Conservation (phyloP, 768 basidiomycete genomes). For the Tylopilus sp. region DNA sequence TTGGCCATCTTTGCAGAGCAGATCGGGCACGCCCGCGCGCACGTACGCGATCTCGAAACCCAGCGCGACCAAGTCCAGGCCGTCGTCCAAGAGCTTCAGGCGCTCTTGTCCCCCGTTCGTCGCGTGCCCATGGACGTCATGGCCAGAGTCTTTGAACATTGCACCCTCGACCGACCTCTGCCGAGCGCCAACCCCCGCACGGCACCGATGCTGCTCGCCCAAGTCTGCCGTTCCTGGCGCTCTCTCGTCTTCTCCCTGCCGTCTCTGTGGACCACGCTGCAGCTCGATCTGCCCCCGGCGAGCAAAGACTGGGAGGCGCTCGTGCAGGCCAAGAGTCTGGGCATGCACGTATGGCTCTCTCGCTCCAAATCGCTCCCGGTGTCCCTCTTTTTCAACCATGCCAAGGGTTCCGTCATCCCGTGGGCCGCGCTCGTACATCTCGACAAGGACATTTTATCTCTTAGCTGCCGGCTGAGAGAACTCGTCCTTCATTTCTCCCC, state of each 20-base stretch:
- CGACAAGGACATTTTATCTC: conserved; percentile 28
- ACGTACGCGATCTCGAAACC: conserved; percentile 18
- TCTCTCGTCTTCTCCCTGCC: conserved; percentile 28
- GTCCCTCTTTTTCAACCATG: conserved; percentile 22
- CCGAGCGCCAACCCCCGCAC: conserved; percentile 10
- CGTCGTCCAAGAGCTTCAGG: conserved; percentile 26
- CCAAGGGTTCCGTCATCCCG: conserved; percentile 19
- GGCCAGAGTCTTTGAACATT: conserved; percentile 25
- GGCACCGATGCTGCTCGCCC: conserved; percentile 26
- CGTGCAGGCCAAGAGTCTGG: conserved; percentile 25
- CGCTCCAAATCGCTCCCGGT: conserved; percentile 29
- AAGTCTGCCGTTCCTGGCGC: conserved; percentile 33
- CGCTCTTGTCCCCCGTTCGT: conserved; percentile 28
- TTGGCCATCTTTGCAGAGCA: conserved; percentile 16
- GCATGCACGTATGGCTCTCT: conserved; percentile 30
- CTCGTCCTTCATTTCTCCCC: conserved; percentile 23
- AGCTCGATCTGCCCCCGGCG: conserved; percentile 21
- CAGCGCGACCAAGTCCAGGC: conserved; percentile 3
- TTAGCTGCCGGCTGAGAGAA: conserved; percentile 18
- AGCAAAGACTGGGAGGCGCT: conserved; percentile 23
- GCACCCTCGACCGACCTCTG: conserved; percentile 7
- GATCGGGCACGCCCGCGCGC: conserved; percentile 21
- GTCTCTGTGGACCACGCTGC: conserved; percentile 22
- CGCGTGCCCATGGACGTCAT: conserved; percentile 33
- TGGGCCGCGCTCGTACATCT: conserved; percentile 29